Evolutionary conservation across 176 grass and related monocot genomes (phyloP), one percentile per base, ranked within the genome.

Genomic region (Rhynchospora breviuscula): DNA sequence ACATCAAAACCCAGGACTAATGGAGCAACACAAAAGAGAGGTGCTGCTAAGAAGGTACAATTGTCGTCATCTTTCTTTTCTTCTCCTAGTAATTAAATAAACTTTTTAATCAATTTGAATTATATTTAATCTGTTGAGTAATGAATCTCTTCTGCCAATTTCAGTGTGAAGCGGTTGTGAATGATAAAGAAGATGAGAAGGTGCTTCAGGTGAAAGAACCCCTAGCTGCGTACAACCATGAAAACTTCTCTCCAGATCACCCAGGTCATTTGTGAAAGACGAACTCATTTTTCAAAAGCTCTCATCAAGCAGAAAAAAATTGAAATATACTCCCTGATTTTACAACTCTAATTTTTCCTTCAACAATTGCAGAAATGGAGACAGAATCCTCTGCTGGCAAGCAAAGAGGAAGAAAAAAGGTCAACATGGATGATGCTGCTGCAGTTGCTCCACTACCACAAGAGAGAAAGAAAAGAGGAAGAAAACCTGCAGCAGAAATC

Each of bases 391-490:
- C 49, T 52, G 49, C 49, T 10, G 7, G 49, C 2, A 91, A 68
- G 40, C 92, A 89, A 18, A 26, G 22, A 15, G 40, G 43, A 79
- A 19, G 35, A 40, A 40, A 40, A 40, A 40, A 40, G 2, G 35
- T 40, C 35, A 40, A 40, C 35, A 40, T 40, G 35, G 35, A 40
- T 40, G 35, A 1, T 40, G 35, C 35, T 5, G 35, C 35, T 40
- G 4, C 35, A 40, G 35, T 40, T 40, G 61, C 78, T 23, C 82
- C 67, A 31, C 62, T 25, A 21, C 68, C 82, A 44, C 68, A 66
- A 58, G 84, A 17, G 56, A 89, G 88, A 54, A 89, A 89, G 70
- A 69, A 72, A 10, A 85, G 81, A 78, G 93, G 93, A 82, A 88
- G 51, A 59, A 93, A 91, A 61, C 59, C 89, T 3, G 85, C 61